These are phyloP conservation scores for Erythrophleum ivorense DNA, from an alignment of 331 rosid genomes.

Conservation along the genomic window DNA sequence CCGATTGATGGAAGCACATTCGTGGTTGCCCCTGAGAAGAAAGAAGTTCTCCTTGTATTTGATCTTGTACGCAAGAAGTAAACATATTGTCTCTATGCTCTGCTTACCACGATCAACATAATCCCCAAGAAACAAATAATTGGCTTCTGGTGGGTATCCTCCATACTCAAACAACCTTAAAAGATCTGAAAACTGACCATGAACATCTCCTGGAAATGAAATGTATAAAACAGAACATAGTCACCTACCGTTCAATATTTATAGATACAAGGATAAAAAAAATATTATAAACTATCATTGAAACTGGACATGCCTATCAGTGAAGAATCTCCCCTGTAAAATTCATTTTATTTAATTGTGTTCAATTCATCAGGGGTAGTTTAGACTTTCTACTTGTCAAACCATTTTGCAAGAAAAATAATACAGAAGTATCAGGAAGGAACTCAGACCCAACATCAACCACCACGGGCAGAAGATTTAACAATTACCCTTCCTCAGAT, in stretches of 20 bases:
- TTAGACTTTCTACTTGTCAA: background rate
- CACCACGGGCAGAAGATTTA: background rate
- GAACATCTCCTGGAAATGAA: conserved; percentile 56
- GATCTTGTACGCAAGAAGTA: conserved; percentile 61
- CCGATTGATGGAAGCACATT: conserved; percentile 61
- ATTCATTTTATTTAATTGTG: background rate
- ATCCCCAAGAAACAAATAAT: conserved; percentile 63
- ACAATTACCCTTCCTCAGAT: background rate
- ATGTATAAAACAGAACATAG: conserved; percentile 19
- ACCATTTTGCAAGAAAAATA: background rate
- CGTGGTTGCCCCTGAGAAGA: conserved; percentile 64
- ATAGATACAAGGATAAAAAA: background rate
- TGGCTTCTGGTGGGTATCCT: conserved; percentile 61
- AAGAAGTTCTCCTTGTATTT: conserved; percentile 60
- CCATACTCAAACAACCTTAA: conserved; percentile 61
- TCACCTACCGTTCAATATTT: conserved; percentile 25
- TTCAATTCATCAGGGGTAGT: conserved; percentile 2
- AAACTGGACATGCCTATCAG: background rate
- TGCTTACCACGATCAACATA: conserved; percentile 67
- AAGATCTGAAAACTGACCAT: conserved; percentile 62
- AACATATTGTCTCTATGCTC: conserved; percentile 59
- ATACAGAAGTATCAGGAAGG: background rate
- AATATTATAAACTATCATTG: background rate
- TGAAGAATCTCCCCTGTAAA: background rate
- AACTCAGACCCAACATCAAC: background rate